Evolutionary conservation across 805 yeast genomes (phyloP).

Genomic region (Sugiyamaella valdiviana): DNA sequence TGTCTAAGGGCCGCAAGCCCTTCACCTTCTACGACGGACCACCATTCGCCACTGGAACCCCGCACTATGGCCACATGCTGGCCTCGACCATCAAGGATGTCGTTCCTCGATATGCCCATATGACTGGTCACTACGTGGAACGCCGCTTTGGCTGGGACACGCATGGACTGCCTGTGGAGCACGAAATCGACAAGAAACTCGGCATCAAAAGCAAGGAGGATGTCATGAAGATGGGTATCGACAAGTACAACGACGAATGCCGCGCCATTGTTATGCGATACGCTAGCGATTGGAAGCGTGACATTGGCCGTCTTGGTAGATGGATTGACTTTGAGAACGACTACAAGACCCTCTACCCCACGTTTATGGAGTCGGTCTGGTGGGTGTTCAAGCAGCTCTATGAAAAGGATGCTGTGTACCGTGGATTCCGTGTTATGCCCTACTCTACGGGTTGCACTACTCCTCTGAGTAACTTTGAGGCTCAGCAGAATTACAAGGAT

Average conservation of each 20-base stretch:
- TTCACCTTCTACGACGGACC: slow-evolving; percentile 98
- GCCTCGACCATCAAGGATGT: slow-evolving; percentile 97
- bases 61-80: slow-evolving; percentile 96
- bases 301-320: slow-evolving; percentile 92
- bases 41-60: slow-evolving; percentile 99
- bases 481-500: slow-evolving; percentile 96
- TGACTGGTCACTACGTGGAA: slow-evolving; percentile 94
- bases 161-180: slow-evolving; percentile 97
- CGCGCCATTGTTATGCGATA: slow-evolving; percentile 96
- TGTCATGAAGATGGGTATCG: slow-evolving; percentile 90
- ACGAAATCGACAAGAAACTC: slow-evolving; percentile 95
- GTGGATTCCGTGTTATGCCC: slow-evolving; percentile 98
- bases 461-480: slow-evolving; percentile 94
- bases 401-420: slow-evolving; percentile 81
- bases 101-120: slow-evolving; percentile 94
- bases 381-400: slow-evolving; percentile 93
- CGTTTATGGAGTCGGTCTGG: slow-evolving; percentile 98
- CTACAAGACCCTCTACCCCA: slow-evolving; percentile 91
- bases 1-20: slow-evolving; percentile 77
- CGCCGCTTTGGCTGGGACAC: slow-evolving; percentile 99
- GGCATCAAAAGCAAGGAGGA: slow-evolving; percentile 92
- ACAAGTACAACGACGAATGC: slow-evolving; percentile 89
- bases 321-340: slow-evolving; percentile 99
- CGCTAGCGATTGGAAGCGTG: slow-evolving; percentile 89
- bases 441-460: slow-evolving; percentile 97